Conservation (phyloP, 768 basidiomycete genomes). For the Suillus discolor region DNA sequence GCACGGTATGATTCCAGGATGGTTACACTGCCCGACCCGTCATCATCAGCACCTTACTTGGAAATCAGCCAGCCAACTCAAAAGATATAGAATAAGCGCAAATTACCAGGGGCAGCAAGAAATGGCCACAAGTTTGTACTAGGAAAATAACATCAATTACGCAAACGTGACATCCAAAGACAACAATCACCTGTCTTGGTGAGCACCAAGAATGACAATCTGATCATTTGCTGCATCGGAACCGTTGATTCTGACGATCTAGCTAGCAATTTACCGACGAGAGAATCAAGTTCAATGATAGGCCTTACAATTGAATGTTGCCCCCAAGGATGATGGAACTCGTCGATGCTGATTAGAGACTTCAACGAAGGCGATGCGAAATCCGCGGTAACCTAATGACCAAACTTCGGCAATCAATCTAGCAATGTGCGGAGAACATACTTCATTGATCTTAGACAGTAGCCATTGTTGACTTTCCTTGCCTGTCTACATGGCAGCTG, state of each 20-base stretch:
- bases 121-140: slow-evolving; percentile 83
- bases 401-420: slow-evolving; percentile 14
- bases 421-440: slow-evolving; percentile 25
- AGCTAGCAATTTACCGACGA: slow-evolving; percentile 5
- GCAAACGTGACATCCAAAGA: slow-evolving; percentile 7
- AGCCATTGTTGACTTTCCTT: slow-evolving; percentile 80
- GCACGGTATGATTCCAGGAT: slow-evolving; percentile 47
- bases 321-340: slow-evolving; percentile 82
- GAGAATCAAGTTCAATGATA: slow-evolving; percentile 12
- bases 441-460: slow-evolving; percentile 65
- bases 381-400: slow-evolving; percentile 59
- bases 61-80: neutral
- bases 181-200: slow-evolving; percentile 72
- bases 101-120: slow-evolving; percentile 70
- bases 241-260: slow-evolving; percentile 81
- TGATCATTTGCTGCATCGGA: slow-evolving; percentile 61
- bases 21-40: slow-evolving; percentile 48
- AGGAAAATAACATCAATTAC: slow-evolving; percentile 13
- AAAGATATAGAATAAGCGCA: slow-evolving; percentile 1
- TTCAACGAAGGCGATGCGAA: slow-evolving; percentile 60
- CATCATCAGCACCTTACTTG: slow-evolving; percentile 42
- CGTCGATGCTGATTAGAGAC: slow-evolving; percentile 60
- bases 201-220: slow-evolving; percentile 74
- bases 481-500: slow-evolving; percentile 55
- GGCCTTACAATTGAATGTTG: slow-evolving; percentile 74